phyloP scores from a whole-genome alignment of 1,139 yeast species.

The Kodamaea derodonti region DNA sequence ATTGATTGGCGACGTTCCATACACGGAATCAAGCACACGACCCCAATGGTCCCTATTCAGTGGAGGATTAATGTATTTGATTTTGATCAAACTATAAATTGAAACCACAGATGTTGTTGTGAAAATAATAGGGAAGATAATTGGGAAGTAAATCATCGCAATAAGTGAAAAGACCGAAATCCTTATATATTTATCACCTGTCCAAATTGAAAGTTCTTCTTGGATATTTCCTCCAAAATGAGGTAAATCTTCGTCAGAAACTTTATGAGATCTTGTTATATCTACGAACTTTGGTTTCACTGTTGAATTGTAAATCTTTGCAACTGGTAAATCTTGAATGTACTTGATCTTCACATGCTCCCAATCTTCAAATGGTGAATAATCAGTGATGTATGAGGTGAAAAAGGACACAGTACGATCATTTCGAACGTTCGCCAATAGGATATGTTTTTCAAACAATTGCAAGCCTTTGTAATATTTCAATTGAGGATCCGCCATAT shows the following conservation, averaged over 20 bases:
- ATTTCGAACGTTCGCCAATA: slow-evolving; percentile 71
- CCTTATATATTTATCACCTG: slow-evolving; percentile 21
- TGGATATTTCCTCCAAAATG: slow-evolving; percentile 27
- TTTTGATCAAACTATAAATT: slow-evolving; percentile 33
- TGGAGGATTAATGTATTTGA: slow-evolving; percentile 23
- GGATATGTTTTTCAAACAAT: slow-evolving; percentile 52
- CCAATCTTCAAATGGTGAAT: slow-evolving; percentile 48
- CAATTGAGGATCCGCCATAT: slow-evolving; percentile 53
- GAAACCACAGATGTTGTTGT: slow-evolving; percentile 37
- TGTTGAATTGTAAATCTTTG: slow-evolving; percentile 27
- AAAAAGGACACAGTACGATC: slow-evolving; percentile 62
- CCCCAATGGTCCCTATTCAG: slow-evolving; percentile 31
- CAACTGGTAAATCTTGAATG: slow-evolving; percentile 32
- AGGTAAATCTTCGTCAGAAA: slow-evolving; percentile 14
- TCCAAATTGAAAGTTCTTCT: slow-evolving; percentile 36
- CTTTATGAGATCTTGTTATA: slow-evolving; percentile 28
- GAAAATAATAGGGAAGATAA: slow-evolving; percentile 54
- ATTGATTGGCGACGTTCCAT: slow-evolving; percentile 30
- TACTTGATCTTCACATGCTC: slow-evolving; percentile 36
- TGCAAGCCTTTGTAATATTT: slow-evolving; percentile 53
- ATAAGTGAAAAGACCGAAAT: slow-evolving; percentile 16
- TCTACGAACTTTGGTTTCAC: slow-evolving; percentile 57
- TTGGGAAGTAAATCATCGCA: slow-evolving; percentile 31
- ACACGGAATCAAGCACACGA: slow-evolving; percentile 31
- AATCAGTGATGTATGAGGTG: slow-evolving; percentile 49